Conservation (phyloP, 1,139 yeast genomes). For the Pichia sp. region DNA sequence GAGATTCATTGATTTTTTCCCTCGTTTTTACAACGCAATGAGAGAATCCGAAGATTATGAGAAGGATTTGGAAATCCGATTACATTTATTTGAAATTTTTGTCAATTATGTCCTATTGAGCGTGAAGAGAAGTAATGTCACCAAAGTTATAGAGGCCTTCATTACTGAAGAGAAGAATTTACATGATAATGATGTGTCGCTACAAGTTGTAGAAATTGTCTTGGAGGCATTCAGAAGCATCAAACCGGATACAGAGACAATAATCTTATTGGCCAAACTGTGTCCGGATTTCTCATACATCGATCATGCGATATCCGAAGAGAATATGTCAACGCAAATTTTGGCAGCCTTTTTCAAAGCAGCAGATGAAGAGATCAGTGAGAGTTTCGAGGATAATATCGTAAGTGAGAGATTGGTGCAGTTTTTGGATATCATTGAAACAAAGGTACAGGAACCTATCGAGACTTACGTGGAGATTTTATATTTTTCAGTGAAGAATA, state of each 20-base stretch:
- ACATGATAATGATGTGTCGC: slow-evolving; percentile 15
- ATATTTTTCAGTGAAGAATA: slow-evolving; percentile 23
- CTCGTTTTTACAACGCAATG: slow-evolving; percentile 25
- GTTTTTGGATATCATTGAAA: slow-evolving; percentile 16
- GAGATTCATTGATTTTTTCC: slow-evolving; percentile 25
- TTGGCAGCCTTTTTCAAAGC: slow-evolving; percentile 22
- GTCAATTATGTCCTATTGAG: slow-evolving; percentile 26
- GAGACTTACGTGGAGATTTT: slow-evolving; percentile 23
- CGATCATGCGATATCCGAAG: slow-evolving; percentile 8
- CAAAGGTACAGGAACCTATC: slow-evolving; percentile 15
- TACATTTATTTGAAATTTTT: slow-evolving; percentile 27
- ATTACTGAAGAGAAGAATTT: slow-evolving; percentile 18
- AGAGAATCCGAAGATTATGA: slow-evolving; percentile 21
- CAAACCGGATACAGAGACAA: slow-evolving; percentile 24
- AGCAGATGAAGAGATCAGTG: slow-evolving; percentile 23
- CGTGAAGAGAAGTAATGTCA: slow-evolving; percentile 18
- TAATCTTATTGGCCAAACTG: slow-evolving; percentile 17
- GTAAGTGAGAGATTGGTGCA: slow-evolving; percentile 17
- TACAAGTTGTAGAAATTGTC: slow-evolving; percentile 21
- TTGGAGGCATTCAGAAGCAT: slow-evolving; percentile 24
- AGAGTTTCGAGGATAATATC: slow-evolving; percentile 22
- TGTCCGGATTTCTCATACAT: slow-evolving; percentile 15
- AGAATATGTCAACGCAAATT: slow-evolving; percentile 9
- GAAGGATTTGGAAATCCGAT: slow-evolving; percentile 14
- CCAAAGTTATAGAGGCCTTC: slow-evolving; percentile 24